These are phyloP conservation scores for Sclerotinia borealis DNA, from an alignment of 2,329 filamentous ascomycete genomes.

Conservation along the genomic window DNA sequence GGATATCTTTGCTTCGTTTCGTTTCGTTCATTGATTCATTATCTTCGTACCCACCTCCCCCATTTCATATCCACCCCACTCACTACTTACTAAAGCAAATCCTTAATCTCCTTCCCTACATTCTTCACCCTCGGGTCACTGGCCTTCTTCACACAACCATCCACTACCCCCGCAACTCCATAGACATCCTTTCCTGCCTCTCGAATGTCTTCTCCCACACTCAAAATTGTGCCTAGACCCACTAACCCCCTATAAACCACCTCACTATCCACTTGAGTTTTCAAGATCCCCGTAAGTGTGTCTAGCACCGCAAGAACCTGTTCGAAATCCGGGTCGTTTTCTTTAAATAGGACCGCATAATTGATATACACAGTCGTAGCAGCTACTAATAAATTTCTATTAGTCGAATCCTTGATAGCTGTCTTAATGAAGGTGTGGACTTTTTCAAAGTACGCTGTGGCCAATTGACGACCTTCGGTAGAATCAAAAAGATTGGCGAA, in stretches of 20 bases:
- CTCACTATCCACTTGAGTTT: conserved; percentile 68
- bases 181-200: conserved; percentile 52
- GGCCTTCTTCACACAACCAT: conserved; percentile 43
- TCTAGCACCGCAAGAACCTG: conserved; percentile 45
- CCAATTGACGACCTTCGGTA: conserved; percentile 60
- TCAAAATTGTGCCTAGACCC: conserved; percentile 71
- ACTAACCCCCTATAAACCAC: conserved; percentile 78
- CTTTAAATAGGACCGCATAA: conserved; percentile 65
- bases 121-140: conserved; percentile 56
- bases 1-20: not conserved
- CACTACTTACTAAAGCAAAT: conserved; percentile 15
- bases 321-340: conserved; percentile 33
- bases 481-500: conserved; percentile 81
- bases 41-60: not conserved
- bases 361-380: conserved; percentile 80
- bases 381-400: conserved; percentile 78
- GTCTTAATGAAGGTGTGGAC: conserved; percentile 43
- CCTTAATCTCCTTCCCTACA: conserved; percentile 50
- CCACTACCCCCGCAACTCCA: conserved; percentile 43
- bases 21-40: not conserved
- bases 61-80: no score
- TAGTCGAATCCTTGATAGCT: conserved; percentile 59
- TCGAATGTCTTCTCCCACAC: conserved; percentile 49
- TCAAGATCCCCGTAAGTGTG: conserved; percentile 57
- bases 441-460: conserved; percentile 51